These are phyloP conservation scores for Nyctanthes arbortristis DNA, from an alignment of 257 asterid species.

Conservation along the genomic window DNA sequence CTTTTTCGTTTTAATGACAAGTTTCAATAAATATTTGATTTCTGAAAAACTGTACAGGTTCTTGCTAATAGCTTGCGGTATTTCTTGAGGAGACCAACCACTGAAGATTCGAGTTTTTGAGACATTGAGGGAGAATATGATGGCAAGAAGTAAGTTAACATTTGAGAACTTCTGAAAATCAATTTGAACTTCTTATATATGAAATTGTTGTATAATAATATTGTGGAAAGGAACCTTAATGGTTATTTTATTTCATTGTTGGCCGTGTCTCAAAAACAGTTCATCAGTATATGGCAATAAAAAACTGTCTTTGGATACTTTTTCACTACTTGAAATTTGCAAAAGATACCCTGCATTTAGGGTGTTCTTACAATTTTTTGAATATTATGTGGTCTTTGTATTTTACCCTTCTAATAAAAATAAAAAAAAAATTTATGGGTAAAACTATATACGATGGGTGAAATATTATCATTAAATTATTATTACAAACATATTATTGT, in stretches of 20 bases:
- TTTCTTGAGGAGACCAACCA: constrained; percentile 77
- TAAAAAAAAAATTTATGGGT: no score
- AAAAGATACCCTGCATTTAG: no score
- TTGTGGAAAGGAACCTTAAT: background rate
- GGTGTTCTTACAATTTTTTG: no score
- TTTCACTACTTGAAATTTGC: no score
- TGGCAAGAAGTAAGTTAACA: background rate
- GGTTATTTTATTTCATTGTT: background rate
- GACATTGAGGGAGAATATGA: constrained; percentile 11
- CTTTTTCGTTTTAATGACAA: background rate
- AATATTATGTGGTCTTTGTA: no score
- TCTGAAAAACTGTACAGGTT: constrained; percentile 52
- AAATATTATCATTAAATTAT: no score
- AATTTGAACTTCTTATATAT: no score
- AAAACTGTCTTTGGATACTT: no score
- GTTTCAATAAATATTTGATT: constrained; percentile 1
- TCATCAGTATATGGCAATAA: background rate
- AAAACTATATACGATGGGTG: no score
- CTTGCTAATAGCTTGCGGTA: constrained; percentile 82
- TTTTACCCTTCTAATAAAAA: no score
- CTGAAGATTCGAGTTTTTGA: constrained; percentile 90
- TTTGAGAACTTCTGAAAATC: background rate
- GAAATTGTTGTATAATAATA: no score
- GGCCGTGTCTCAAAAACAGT: background rate
- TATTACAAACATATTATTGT: no score